Base-by-base conservation (phyloP, 768 basidiomycete genomes). In the Termitomyces sp. region DNA sequence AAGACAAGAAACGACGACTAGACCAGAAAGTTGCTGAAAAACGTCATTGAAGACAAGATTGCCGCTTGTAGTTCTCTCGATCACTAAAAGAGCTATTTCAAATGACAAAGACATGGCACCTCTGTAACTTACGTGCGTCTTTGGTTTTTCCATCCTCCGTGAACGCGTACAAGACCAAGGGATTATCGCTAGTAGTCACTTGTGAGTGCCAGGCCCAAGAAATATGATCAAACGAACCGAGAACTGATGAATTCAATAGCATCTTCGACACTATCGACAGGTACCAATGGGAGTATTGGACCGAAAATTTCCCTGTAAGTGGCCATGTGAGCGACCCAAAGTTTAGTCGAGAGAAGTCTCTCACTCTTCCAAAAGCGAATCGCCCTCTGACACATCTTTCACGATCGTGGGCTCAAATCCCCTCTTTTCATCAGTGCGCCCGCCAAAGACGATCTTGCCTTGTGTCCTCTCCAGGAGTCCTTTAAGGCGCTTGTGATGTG, bases 231-330 rank as follows among this genome's bases (percentile, higher is more conserved):
- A 14, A 59, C 79, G 17, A 54, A 87, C 88, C 79, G 76, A 3
- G 73, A 70, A 50, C 81, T 82, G 47, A 90, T 71, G 65, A 84
- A 84, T 1, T 77, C 75, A 42, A 89, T 74, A 0, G 85, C 88
- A 20, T 83, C 82, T 3, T 84, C 77, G 7, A 88, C 57, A 56
- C 70, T 74, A 37, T 85, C 81, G 0, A 91, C 80, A 0, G 83
- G 74, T 12, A 91, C 66, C 49, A 92, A 77, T 0, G 89, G 84
- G 7, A 92, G 67, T 29, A 92, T 70, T 0, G 91, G 90, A 0
- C 88, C 91, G 64, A 92, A 92, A 3, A 91, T 69, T 69, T 92
- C 91, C 62, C 89, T 90, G 48, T 14, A 10, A 64, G 5, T 45
- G 54, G 37, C 10, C 9, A 20, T 29, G 20, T 48, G 20, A 50